Evolutionary conservation across 2,329 filamentous ascomycete genomes (phyloP), one percentile per base, ranked within the genome.

Genomic region (Aureobasidium pullulans): DNA sequence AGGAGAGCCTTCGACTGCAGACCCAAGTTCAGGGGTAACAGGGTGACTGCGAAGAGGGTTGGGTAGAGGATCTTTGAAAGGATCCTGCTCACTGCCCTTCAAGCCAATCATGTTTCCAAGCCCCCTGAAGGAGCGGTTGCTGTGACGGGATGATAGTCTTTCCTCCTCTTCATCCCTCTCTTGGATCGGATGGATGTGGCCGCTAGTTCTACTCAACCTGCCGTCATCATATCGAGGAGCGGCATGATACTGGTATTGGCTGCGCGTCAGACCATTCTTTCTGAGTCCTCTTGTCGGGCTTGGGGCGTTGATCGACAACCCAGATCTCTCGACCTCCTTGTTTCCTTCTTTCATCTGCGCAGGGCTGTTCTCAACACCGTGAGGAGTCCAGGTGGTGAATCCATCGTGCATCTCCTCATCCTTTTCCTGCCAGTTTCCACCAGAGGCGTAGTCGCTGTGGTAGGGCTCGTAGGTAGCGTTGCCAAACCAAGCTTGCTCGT

Each of bases 151-250:
- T 7, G 54, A 60, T 59, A 50, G 47, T 29, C 62, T 50, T 1
- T 75, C 75, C 60, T 83, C 81, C 53, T 84, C 81, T 62, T 85
- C 84, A 61, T 86, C 84, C 11, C 79, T 72, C 66, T 84, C 82
- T 39, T 84, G 83, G 47, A 87, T 87, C 0, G 83, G 81, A 66
- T 85, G 83, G 29, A 86, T 86, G 28, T 76, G 73, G 3, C 79
- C 79, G 34, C 80, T 78, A 7, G 76, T 76, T 16, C 78, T 76
- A 60, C 73, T 77, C 34, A 76, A 70, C 53, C 79, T 74, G 71
- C 73, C 53, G 34, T 81, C 78, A 34, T 81, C 78, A 64, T 79
- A 80, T 46, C 72, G 69, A 19, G 75, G 72, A 4, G 71, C 65
- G 15, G 69, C 65, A 47, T 73, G 73, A 54, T 72, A 73, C 36